Evolutionary conservation across 169 alveolate species (phyloP), one percentile per base, ranked within the genome.

Genomic region (Plasmodium berghei): DNA sequence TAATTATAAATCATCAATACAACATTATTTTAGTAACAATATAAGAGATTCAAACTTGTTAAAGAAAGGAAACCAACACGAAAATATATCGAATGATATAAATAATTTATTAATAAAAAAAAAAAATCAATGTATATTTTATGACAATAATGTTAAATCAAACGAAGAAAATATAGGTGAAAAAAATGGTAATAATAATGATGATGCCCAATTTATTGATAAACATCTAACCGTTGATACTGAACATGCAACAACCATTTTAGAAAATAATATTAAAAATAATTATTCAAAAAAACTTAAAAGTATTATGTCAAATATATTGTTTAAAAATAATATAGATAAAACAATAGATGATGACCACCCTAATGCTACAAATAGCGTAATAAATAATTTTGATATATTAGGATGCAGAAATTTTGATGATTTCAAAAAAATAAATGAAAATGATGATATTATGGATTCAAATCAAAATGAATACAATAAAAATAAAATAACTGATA

Each of bases 301-400:
- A 40, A 74, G 22, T 10, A 20, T 63, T n/a, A 45, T 55, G 9
- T 22, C 74, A 28, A 73, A 74, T 52, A 40, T 61, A 12, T 74
- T 74, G 9, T 74, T 26, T 48, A 74, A 74, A 26, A 73, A 59
- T 14, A 74, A 61, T 34, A 18, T 74, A 67, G 63, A 67, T 40
- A 62, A 16, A 61, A 34, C 40, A 12, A 74, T 14, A 10, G 88
- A 74, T 4, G 73, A 61, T 0, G 63, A 48, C 3, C 8, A 48
- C 3, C 8, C 42, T 4, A 34, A 34, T 34, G 42, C 42, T 34
- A 34, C 42, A 55, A 58, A 74, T 22, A 56, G 61, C n/a, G 14
- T 14, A 20, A 62, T 48, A 5, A 48, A 42, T 40, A 20, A 40
- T 40, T 56, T 56, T 28, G 72, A 73, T 6, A 20, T 61, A 6